Evolutionary conservation across 352 stramenopile genomes (phyloP), one percentile per base, ranked within the genome.

Genomic region (Phytophthora agathidicida): DNA sequence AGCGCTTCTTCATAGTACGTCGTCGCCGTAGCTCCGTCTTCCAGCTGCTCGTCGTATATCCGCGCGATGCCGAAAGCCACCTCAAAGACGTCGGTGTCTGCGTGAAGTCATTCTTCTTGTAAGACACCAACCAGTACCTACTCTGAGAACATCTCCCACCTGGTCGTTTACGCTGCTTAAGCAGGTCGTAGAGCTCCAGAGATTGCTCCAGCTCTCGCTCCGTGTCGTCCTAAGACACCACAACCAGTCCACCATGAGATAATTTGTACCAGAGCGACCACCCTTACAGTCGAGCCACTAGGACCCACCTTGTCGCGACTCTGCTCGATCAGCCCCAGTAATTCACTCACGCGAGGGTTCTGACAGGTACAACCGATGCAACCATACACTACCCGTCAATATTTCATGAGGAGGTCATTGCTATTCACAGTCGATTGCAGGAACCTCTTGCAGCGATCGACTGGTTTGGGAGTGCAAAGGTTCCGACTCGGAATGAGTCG

Each of bases 1-100:
- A 71, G 27, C 3, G 63, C 57, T 5, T 71, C 57, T 52, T 50
- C 20, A 27, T 71, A 71, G 38, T 68, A 71, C 27, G 32, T 71
- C 16, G 20, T 47, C 1, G 63, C 63, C 17, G 63, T 37, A 7
- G 17, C 37, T n/a, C 36, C 31, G 28, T 68, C 45, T 20, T 64
- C 56, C 19, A 68, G 27, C 38, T 68, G 49, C 8, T 48, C 57
- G 4, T 68, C 63, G 42, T 71, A 65, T 42, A 68, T 59, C 38
- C 45, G 51, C 16, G 63, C 63, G 48, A 71, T 71, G 17, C 50
- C 39, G n/a, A 67, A 71, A 3, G 50, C 63, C 10, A 55, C 50
- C 20, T 68, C 44, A 45, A 68, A 68, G 4, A 37, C 17, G 11
- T 71, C 57, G 11, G 37, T 8, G 19, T 60, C 57, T 71, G 17